These are phyloP conservation scores for Entophlyctis luteolus DNA, from an alignment of 192 early-diverging fungal species.

Conservation along the genomic window DNA sequence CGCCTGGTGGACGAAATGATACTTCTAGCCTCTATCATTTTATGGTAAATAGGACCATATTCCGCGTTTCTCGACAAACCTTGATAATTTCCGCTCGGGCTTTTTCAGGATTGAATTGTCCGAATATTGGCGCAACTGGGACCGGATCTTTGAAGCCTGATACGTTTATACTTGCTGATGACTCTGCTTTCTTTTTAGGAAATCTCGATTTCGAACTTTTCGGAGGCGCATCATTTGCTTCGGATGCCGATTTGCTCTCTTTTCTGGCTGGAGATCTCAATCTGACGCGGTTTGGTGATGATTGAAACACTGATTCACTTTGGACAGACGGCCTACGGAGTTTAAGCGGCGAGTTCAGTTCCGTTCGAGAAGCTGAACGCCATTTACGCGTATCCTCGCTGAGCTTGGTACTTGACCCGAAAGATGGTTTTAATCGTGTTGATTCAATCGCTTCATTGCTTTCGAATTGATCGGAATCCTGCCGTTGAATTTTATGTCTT, in stretches of 20 bases:
- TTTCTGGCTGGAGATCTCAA: background rate
- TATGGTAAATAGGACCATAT: background rate
- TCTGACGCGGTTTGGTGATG: background rate
- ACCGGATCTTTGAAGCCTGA: conserved; percentile 16
- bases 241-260: background rate
- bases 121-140: conserved; percentile 14
- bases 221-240: background rate
- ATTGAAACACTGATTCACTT: background rate
- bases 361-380: conserved; percentile 2
- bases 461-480: background rate
- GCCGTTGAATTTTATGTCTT: background rate
- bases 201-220: background rate
- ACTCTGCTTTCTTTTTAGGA: conserved; percentile 7
- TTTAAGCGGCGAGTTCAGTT: background rate
- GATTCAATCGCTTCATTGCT: background rate
- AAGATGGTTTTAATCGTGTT: background rate
- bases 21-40: conserved; percentile 25
- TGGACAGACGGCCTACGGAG: conserved; percentile 1
- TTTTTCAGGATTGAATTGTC: conserved; percentile 8
- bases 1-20: conserved; percentile 33
- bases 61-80: conserved; percentile 4
- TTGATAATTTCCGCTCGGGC: conserved; percentile 10
- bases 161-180: background rate
- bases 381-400: conserved; percentile 16
- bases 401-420: background rate